Percentiles rank a stretch among this genome's conserved stretches.
phyloP scores from a whole-genome alignment of 495 filamentous ascomycete genomes.

The Pyronema domesticum region DNA sequence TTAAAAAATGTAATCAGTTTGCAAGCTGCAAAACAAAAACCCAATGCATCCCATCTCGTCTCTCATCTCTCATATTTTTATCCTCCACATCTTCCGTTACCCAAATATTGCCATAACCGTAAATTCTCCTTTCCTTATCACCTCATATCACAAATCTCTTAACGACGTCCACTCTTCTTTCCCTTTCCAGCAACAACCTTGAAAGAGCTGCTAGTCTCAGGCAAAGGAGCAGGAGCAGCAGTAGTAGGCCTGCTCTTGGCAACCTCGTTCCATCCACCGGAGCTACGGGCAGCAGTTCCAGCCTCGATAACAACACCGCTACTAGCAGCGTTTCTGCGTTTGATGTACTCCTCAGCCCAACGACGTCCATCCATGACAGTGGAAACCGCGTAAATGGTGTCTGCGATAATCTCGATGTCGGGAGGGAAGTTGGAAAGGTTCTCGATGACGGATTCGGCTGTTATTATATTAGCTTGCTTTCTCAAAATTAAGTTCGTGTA shows the following conservation, averaged over 20 bases:
- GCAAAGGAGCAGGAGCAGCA: constrained; percentile 30
- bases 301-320: constrained; percentile 56
- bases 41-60: too few relatives aligned
- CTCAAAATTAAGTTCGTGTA: not conserved
- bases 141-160: not conserved
- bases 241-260: constrained; percentile 59
- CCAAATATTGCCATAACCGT: too few relatives aligned
- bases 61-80: too few relatives aligned
- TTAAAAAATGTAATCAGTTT: too few relatives aligned
- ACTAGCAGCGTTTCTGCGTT: constrained; percentile 78
- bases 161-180: constrained; percentile 39
- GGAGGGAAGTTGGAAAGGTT: constrained; percentile 55
- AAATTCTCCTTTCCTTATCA: not conserved
- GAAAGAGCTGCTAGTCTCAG: constrained; percentile 44
- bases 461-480: constrained; percentile 21
- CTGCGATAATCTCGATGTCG: constrained; percentile 64
- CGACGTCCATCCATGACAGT: constrained; percentile 77
- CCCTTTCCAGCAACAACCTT: constrained; percentile 84
- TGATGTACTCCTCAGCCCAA: constrained; percentile 86
- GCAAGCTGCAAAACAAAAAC: too few relatives aligned
- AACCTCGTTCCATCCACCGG: constrained; percentile 88
- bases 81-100: too few relatives aligned
- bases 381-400: constrained; percentile 69
- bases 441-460: constrained; percentile 67
- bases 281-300: constrained; percentile 22